These are phyloP conservation scores for Tanozyma kutaoensis DNA, from an alignment of 805 yeast species.

Conservation along the genomic window DNA sequence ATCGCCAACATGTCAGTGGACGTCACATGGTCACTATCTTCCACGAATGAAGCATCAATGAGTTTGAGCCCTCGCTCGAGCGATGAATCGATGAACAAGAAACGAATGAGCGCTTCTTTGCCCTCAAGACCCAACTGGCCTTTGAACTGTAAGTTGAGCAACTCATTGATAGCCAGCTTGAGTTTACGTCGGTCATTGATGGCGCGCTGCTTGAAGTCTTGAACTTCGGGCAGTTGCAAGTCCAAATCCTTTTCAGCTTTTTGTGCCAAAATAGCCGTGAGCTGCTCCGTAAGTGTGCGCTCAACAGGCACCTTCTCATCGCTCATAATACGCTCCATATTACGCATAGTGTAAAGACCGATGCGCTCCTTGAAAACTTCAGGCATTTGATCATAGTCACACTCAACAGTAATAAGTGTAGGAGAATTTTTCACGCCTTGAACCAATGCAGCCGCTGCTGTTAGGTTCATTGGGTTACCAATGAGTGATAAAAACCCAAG, in stretches of 20 bases:
- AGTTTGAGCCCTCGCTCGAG: slow-evolving; percentile 41
- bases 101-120: slow-evolving; percentile 59
- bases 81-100: slow-evolving; percentile 58
- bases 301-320: no score
- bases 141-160: slow-evolving; percentile 43
- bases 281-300: slow-evolving; percentile 15
- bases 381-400: slow-evolving; percentile 51
- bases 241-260: slow-evolving; percentile 20
- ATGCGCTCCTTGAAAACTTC: slow-evolving; percentile 53
- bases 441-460: slow-evolving; percentile 52
- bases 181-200: slow-evolving; percentile 16
- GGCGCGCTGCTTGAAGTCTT: slow-evolving; percentile 13
- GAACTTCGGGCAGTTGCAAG: slow-evolving; percentile 17
- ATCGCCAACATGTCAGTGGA: slow-evolving; percentile 5
- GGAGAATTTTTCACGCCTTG: slow-evolving; percentile 56
- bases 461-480: slow-evolving; percentile 49
- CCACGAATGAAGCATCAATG: slow-evolving; percentile 20
- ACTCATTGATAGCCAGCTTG: slow-evolving; percentile 26
- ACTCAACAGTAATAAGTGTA: slow-evolving; percentile 53
- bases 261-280: slow-evolving; percentile 16
- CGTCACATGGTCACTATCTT: slow-evolving; percentile 4
- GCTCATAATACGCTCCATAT: slow-evolving; percentile 39
- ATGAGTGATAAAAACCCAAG: slow-evolving; percentile 57
- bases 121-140: slow-evolving; percentile 51
- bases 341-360: slow-evolving; percentile 70